Conservation (phyloP, 2,329 filamentous ascomycete species). For the Exutisphaerella laricina region DNA sequence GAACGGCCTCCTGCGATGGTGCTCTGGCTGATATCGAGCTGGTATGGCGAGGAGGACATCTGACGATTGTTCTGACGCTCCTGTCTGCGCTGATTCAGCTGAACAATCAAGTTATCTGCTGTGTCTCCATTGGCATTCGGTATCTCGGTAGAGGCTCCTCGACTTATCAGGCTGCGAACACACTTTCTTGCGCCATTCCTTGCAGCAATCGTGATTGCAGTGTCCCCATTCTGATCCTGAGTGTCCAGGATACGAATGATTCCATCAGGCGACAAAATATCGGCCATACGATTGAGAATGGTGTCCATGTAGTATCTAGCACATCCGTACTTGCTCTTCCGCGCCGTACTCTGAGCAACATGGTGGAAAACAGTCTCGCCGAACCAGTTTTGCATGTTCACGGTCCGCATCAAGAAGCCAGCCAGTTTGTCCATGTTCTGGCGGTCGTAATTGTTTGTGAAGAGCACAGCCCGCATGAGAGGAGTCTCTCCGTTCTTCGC, state of each 20-base stretch:
- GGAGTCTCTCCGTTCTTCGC: conserved; percentile 70
- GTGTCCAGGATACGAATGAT: conserved; percentile 74
- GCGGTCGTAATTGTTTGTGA: conserved; percentile 96
- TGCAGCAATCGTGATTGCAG: conserved; percentile 79
- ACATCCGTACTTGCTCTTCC: conserved; percentile 79
- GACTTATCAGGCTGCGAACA: conserved; percentile 60
- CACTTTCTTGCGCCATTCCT: conserved; percentile 79
- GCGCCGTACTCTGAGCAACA: conserved; percentile 80
- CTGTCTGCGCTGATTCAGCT: conserved; percentile 62
- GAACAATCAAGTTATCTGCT: conserved; percentile 76
- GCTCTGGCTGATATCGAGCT: conserved; percentile 22
- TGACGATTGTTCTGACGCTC: conserved; percentile 52
- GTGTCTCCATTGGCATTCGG: conserved; percentile 75
- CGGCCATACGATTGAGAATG: conserved; percentile 78
- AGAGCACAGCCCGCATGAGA: conserved; percentile 88
- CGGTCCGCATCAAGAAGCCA: conserved; percentile 74
- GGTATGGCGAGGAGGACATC: conserved; percentile 64
- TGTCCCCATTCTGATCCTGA: conserved; percentile 83
- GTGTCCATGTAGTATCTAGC: conserved; percentile 91
- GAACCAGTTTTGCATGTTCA: conserved; percentile 71
- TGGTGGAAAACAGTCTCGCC: conserved; percentile 91
- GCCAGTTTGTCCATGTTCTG: conserved; percentile 81
- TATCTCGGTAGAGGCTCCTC: conserved; percentile 78
- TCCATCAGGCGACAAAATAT: conserved; percentile 67
- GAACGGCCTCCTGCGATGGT: conserved; percentile 23